Base-by-base conservation (phyloP, 768 basidiomycete species). In the Butyriboletus loyo region DNA sequence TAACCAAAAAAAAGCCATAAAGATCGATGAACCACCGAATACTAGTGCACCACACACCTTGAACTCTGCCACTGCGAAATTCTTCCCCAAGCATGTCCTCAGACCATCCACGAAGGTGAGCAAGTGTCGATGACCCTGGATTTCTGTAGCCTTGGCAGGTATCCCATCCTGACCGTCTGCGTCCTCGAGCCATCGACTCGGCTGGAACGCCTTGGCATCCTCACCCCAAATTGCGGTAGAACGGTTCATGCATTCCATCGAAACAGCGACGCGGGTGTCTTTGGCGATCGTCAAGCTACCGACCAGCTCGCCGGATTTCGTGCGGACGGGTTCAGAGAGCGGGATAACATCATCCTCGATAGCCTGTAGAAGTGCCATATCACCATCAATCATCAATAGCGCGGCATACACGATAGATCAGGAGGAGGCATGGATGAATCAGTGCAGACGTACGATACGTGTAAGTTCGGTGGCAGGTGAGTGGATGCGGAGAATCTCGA, bases 161-260 rank as follows among this genome's bases (percentile, higher is more conserved):
- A 65, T 60, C 1, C 67, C 61, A 17, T 66, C 60, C 5, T 27
- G 27, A 8, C 56, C 28, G 8, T 22, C 19, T 13, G 19, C 27
- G 1, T 66, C 66, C 13, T 64, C 64, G 10, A 87, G 69, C 87
- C 87, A 89, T 14, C 86, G 72, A 48, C 82, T 81, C 0, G 86
- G 86, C 28, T 75, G 71, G 62, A 84, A 89, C 24, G 76, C 73
- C 22, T 76, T 73, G 1, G 83, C 77, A 46, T 83, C 78, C 0
- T 73, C 61, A 0, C 87, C 87, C 87, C 87, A 88, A 22, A 85
- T 63, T 0, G 64, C 68, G 41, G 74, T 70, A 5, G 79, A 77
- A 7, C 72, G 67, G 60, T 87, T 86, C 50, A 82, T 73, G 17
- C 66, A 69, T 15, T 66, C 54, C 32, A 84, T 75, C 1, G 80